Conservation (phyloP, 2,329 filamentous ascomycete genomes). For the Clonostachys byssicola region DNA sequence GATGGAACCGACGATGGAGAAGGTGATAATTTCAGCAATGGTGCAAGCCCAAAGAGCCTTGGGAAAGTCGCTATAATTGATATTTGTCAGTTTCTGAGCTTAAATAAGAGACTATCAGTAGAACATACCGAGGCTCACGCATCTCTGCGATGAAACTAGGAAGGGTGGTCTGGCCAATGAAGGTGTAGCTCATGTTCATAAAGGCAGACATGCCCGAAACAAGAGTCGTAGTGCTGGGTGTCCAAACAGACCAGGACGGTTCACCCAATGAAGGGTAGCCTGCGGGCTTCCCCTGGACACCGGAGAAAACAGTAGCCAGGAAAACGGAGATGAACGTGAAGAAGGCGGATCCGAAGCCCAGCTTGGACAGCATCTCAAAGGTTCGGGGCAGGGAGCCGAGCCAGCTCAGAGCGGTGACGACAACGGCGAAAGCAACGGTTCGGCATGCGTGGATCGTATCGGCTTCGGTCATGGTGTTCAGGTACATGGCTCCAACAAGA, state of each 20-base stretch:
- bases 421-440: conserved; percentile 74
- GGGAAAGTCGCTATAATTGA: conserved; percentile 65
- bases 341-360: conserved; percentile 74
- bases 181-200: conserved; percentile 93
- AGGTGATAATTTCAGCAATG: conserved; percentile 83
- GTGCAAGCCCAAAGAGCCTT: conserved; percentile 92
- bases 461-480: conserved; percentile 80
- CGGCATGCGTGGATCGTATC: conserved; percentile 60
- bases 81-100: too few species aligned
- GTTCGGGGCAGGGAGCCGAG: conserved; percentile 80
- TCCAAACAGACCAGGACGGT: conserved; percentile 65
- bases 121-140: conserved; percentile 52
- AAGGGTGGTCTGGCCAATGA: conserved; percentile 91
- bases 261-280: conserved; percentile 58
- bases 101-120: too few species aligned
- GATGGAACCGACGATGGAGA: conserved; percentile 75
- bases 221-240: conserved; percentile 69
- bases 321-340: conserved; percentile 91
- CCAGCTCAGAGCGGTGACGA: conserved; percentile 73
- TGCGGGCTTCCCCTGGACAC: conserved; percentile 68
- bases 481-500: conserved; percentile 77
- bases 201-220: conserved; percentile 82
- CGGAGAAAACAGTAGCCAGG: conserved; percentile 78
- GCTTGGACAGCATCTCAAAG: conserved; percentile 73
- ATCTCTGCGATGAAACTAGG: conserved; percentile 96